A percentile compares a stretch with the other conserved stretches of the same genome.
Evolutionary conservation across 108 stramenopile species (phyloP).

Genomic region (Fragilaria crotonensis): DNA sequence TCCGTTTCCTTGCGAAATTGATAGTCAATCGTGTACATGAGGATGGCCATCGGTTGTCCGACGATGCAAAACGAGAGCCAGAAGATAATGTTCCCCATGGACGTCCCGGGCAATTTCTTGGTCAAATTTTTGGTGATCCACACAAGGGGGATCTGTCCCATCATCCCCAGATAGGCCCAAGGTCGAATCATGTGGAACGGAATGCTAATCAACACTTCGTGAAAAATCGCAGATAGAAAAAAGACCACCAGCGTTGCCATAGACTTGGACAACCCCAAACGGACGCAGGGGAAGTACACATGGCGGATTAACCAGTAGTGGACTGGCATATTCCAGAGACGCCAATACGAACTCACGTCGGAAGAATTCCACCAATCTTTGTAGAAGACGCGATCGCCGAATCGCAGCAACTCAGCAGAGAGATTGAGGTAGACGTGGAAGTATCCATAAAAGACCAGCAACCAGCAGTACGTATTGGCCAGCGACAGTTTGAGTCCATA

Average conservation of each 20-base stretch:
- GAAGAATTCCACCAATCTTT: slow-evolving; percentile 81
- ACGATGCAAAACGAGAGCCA: slow-evolving; percentile 80
- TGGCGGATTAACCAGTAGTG: slow-evolving; percentile 94
- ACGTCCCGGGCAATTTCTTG: slow-evolving; percentile 41
- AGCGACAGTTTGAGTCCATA: slow-evolving; percentile 75
- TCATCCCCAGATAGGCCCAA: slow-evolving; percentile 89
- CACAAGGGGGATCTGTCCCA: slow-evolving; percentile 86
- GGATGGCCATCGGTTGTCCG: slow-evolving; percentile 80
- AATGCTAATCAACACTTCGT: slow-evolving; percentile 84
- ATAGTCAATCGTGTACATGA: slow-evolving; percentile 80
- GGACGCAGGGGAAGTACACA: slow-evolving; percentile 81
- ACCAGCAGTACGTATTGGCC: slow-evolving; percentile 86
- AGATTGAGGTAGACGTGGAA: slow-evolving; percentile 91
- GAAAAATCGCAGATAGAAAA: slow-evolving; percentile 83
- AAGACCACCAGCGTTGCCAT: slow-evolving; percentile 79
- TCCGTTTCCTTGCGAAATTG: slow-evolving; percentile 7
- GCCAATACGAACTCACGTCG: slow-evolving; percentile 84
- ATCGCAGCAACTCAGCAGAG: slow-evolving; percentile 83
- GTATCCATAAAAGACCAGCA: slow-evolving; percentile 83
- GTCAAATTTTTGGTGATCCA: slow-evolving; percentile 71
- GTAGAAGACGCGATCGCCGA: slow-evolving; percentile 89
- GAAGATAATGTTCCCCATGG: slow-evolving; percentile 73
- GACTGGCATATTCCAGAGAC: slow-evolving; percentile 87
- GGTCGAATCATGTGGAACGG: slow-evolving; percentile 79
- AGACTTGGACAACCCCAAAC: slow-evolving; percentile 57